These are phyloP conservation scores for Ascochyta pisi DNA, from an alignment of 2,329 filamentous ascomycete species.

Conservation along the genomic window DNA sequence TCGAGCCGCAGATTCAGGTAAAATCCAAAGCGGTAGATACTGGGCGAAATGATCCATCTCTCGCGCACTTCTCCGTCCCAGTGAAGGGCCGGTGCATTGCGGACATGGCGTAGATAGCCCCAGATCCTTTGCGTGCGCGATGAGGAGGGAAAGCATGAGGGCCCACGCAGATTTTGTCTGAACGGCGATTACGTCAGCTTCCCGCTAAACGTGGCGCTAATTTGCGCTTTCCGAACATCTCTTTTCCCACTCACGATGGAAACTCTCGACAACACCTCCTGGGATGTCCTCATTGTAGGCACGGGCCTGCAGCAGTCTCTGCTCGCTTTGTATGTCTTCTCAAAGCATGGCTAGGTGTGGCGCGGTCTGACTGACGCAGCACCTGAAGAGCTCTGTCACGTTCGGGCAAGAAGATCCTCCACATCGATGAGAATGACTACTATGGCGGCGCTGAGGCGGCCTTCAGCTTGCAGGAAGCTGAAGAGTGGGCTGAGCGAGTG, in stretches of 20 bases:
- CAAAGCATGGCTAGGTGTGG: slow-evolving; percentile 22
- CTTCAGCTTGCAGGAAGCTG: slow-evolving; percentile 80
- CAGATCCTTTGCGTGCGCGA: slow-evolving; percentile 48
- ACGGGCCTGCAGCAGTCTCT: slow-evolving; percentile 61
- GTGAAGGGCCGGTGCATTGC: slow-evolving; percentile 53
- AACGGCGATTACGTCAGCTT: slow-evolving; percentile 33
- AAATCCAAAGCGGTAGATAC: slow-evolving; percentile 61
- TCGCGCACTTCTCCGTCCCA: slow-evolving; percentile 51
- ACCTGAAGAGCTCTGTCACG: slow-evolving; percentile 83
- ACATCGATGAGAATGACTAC: slow-evolving; percentile 85
- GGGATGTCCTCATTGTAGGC: slow-evolving; percentile 62
- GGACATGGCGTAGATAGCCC: slow-evolving; percentile 44
- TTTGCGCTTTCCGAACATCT: slow-evolving; percentile 19
- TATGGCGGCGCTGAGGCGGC: slow-evolving; percentile 89
- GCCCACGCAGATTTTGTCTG: slow-evolving; percentile 32
- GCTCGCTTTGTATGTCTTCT: slow-evolving; percentile 58
- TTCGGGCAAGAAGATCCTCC: slow-evolving; percentile 88
- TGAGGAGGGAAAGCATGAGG: slow-evolving; percentile 19
- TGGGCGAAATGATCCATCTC: slow-evolving; percentile 53
- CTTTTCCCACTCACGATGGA: slow-evolving; percentile 49
- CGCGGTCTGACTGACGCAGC: slow-evolving; percentile 76
- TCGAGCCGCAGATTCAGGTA: slow-evolving; percentile 59
- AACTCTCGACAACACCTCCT: slow-evolving; percentile 57
- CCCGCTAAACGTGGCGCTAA: slow-evolving; percentile 25
- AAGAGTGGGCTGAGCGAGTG: slow-evolving; percentile 70